Evolutionary conservation across 2,329 filamentous ascomycete species (phyloP), one percentile per base, ranked within the genome.

Genomic region (Mycogone perniciosa): DNA sequence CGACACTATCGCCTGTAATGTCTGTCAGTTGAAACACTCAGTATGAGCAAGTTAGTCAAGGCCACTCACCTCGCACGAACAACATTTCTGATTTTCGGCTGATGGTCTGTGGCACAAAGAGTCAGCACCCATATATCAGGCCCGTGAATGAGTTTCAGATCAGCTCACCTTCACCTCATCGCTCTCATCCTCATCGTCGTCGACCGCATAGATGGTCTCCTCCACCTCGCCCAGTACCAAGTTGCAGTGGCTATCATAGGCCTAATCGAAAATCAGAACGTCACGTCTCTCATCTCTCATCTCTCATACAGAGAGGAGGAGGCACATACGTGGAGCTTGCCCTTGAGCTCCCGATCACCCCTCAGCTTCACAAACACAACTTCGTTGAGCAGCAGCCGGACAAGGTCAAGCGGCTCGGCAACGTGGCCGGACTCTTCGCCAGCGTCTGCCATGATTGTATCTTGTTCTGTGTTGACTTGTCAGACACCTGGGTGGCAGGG

Each of bases 71-170:
- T 88, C 93, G 79, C 52, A 99, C 92, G 68, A 99, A 99, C 20
- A 99, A 75, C 93, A 99, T 99, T 68, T 97, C 93, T 40, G 90
- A 95, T 70, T 96, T 95, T 72, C 95, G 95, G 74, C 92, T 95
- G 56, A 93, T 83, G 10, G 91, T 96, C 88, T 95, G 56, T 5
- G 46, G 26, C 30, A n/a, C 26, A 13, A 31, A 26, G 4, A 1
- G 50, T 64, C 29, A 62, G 55, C n/a, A 31, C n/a, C 27, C 29
- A n/a, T 20, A 9, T 31, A 20, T 10, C 11, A 27, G 27, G 26
- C 20, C 9, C 34, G 20, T 33, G 11, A 11, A 13, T 8, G n/a
- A 40, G 20, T n/a, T 11, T 39, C 10, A 33, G 31, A 30, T 44
- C 13, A 7, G 27, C 56, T 51, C 52, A 91, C 88, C 76, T 84